Evolutionary conservation across 106 monocot genomes (phyloP).

Genomic region (Phalaenopsis aphrodite): DNA sequence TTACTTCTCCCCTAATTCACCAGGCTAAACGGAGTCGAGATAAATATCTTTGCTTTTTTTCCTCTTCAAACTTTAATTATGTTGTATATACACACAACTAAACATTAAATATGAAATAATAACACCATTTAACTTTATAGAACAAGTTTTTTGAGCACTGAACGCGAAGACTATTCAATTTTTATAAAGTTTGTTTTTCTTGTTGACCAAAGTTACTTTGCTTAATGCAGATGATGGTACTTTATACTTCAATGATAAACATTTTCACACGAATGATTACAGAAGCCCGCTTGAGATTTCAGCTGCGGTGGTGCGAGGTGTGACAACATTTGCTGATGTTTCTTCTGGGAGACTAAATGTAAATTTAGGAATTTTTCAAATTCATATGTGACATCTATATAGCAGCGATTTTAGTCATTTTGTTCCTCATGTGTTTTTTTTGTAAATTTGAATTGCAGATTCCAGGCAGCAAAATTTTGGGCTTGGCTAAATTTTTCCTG

Average conservation of each 20-base stretch:
- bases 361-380: conserved; percentile 1
- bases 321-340: conserved; percentile 61
- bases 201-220: too few relatives aligned
- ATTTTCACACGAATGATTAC: conserved; percentile 58
- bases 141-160: not conserved
- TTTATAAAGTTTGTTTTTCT: not conserved
- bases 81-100: too few relatives aligned
- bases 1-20: too few relatives aligned
- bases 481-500: conserved; percentile 83
- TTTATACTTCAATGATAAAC: conserved; percentile 86
- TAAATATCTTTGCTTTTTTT: too few relatives aligned
- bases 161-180: not conserved
- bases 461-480: conserved; percentile 68
- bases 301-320: conserved; percentile 63
- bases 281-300: conserved; percentile 68
- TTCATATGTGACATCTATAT: not conserved
- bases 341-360: conserved; percentile 73
- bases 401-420: not conserved
- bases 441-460: conserved; percentile 44
- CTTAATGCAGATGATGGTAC: conserved; percentile 69
- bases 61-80: too few relatives aligned
- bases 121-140: too few relatives aligned
- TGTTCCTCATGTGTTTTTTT: conserved; percentile 15
- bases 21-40: too few relatives aligned
- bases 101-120: too few relatives aligned